Evolutionary conservation across 202 grass and related monocot genomes (phyloP).

Genomic region (Elaeis oleifera): DNA sequence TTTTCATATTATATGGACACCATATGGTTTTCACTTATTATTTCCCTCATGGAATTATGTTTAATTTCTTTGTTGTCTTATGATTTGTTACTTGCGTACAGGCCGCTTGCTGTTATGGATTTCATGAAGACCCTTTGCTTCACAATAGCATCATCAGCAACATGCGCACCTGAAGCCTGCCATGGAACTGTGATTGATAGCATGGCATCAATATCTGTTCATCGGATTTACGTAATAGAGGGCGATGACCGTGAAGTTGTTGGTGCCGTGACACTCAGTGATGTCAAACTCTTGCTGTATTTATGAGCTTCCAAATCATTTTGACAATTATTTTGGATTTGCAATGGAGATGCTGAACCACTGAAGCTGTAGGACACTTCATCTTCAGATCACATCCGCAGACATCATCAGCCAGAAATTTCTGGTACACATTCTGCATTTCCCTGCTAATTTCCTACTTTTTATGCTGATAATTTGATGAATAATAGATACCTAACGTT

Average conservation of each 20-base stretch:
- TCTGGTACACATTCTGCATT: too few relatives aligned
- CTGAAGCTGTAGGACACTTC: neutral
- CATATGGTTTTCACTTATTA: neutral
- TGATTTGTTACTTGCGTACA: slow-evolving; percentile 3
- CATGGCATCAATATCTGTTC: slow-evolving; percentile 67
- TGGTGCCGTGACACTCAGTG: slow-evolving; percentile 67
- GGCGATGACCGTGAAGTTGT: slow-evolving; percentile 34
- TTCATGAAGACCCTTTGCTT: slow-evolving; percentile 57
- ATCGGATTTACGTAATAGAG: slow-evolving; percentile 70
- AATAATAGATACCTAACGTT: too few relatives aligned
- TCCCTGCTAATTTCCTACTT: too few relatives aligned
- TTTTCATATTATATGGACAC: too few relatives aligned
- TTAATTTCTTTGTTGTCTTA: slow-evolving; percentile 8
- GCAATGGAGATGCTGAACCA: slow-evolving; percentile 11
- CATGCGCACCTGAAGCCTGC: slow-evolving; percentile 39
- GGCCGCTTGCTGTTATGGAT: slow-evolving; percentile 61
- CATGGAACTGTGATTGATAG: slow-evolving; percentile 71
- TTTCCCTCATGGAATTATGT: neutral
- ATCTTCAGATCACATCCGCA: too few relatives aligned
- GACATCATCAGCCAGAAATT: too few relatives aligned
- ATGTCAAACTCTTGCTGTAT: slow-evolving; percentile 87
- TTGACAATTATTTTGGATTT: slow-evolving; percentile 35
- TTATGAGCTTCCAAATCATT: slow-evolving; percentile 51
- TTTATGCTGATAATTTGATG: too few relatives aligned
- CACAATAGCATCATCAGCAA: slow-evolving; percentile 37